Conservation (phyloP, 2,329 filamentous ascomycete genomes). For the Talaromyces amestolkiae region DNA sequence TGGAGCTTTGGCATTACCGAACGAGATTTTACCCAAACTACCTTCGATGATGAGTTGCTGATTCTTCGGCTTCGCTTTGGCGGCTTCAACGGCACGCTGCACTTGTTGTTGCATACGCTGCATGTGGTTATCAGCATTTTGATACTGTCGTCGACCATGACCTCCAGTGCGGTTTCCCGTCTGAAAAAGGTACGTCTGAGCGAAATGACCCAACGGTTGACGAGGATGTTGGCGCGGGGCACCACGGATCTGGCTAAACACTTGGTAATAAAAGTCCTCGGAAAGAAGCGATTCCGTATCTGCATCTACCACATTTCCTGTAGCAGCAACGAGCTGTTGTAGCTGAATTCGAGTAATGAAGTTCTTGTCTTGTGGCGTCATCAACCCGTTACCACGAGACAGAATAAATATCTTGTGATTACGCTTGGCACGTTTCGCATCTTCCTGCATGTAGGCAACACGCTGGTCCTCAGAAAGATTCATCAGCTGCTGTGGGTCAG, state of each 20-base stretch:
- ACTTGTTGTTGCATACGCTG: constrained; percentile 99
- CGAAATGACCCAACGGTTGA: constrained; percentile 92
- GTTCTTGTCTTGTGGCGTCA: constrained; percentile 99
- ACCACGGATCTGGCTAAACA: constrained; percentile 90
- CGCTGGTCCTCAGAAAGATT: constrained; percentile 81
- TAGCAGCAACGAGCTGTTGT: constrained; percentile 90
- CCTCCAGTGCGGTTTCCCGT: constrained; percentile 79
- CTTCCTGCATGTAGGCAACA: constrained; percentile 78
- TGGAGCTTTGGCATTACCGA: constrained; percentile 97
- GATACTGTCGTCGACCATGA: constrained; percentile 63
- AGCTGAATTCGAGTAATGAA: constrained; percentile 98
- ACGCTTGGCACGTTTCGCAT: constrained; percentile 90
- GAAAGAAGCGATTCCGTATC: constrained; percentile 75
- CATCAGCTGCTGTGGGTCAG: constrained; percentile 70
- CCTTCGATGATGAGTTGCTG: constrained; percentile 95
- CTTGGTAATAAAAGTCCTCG: constrained; percentile 98
- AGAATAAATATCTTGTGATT: constrained; percentile 97
- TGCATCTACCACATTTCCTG: constrained; percentile 78
- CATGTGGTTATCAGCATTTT: constrained; percentile 89
- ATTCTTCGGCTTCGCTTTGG: constrained; percentile 96
- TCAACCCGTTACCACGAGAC: constrained; percentile 91
- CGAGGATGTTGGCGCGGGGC: constrained; percentile 86
- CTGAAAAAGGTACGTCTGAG: constrained; percentile 95
- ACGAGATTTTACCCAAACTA: constrained; percentile 95
- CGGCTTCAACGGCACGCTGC: constrained; percentile 91